Base-by-base conservation (phyloP, 371 early-diverging fungal species). In the Mortierella sp. region DNA sequence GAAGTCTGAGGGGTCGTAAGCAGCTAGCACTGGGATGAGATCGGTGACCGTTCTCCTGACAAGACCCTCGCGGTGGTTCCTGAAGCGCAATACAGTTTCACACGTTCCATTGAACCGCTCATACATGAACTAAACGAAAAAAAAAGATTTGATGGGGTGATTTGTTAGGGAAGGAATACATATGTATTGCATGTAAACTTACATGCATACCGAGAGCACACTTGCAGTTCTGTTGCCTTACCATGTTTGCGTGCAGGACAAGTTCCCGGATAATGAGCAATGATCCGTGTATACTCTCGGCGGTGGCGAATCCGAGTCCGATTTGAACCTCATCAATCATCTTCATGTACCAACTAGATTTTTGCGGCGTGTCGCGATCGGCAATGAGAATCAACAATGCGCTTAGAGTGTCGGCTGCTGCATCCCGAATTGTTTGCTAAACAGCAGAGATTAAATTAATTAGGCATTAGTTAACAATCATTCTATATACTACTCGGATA, bases 281-380 rank as follows among this genome's bases (percentile, higher is more conserved):
- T 52, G 96, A 94, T 19, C 97, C 99, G 83, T 99, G 99, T 14
- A 96, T 93, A 14, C 95, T 91, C 73, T 99, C 99, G 3, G 91
- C 87, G 42, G 88, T 94, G 52, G 90, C 93, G 60, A 92, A 75
- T 80, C 94, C 95, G 58, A 97, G 87, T 31, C 96, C 97, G 72
- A 92, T 90, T 76, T 94, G 93, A 4, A 94, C 94, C 75, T 98
- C 98, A 16, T 96, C 95, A 87, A 94, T 94, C 55, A 98, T 94
- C 70, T 94, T 93, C 65, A 88, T 88, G 83, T 97, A 97, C 96
- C 96, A 96, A 28, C 91, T 90, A 55, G 87, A 85, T 58, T 94
- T 89, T 72, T 92, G 87, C 10, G 91, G 91, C 34, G 91, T 94
- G 60, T 97, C 98, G 42, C 97, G 93, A 26, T 94, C 93, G 50